Evolutionary conservation across 2,329 filamentous ascomycete genomes (phyloP).

Genomic region (Aspergillus transmontanensis): DNA sequence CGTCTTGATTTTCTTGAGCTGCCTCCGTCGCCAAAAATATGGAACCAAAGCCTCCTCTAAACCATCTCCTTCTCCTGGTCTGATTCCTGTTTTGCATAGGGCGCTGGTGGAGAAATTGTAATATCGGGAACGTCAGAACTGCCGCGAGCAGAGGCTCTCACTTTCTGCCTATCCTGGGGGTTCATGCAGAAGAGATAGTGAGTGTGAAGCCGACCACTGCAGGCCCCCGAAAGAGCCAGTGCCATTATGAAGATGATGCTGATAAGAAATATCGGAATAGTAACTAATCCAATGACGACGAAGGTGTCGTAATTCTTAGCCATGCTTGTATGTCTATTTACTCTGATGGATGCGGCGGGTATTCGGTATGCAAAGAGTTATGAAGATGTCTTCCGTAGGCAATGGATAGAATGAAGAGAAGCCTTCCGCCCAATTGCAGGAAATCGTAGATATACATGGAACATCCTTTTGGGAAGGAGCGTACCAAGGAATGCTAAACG

Average conservation of each 20-base stretch:
- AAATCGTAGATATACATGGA: neutral
- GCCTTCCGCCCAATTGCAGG: neutral
- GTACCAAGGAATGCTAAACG: neutral
- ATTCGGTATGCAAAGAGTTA: constrained; percentile 6
- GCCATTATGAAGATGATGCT: constrained; percentile 41
- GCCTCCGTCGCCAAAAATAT: neutral
- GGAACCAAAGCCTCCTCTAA: neutral
- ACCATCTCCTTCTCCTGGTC: neutral
- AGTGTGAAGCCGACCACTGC: constrained; percentile 17
- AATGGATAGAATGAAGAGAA: neutral
- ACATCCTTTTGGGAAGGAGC: neutral
- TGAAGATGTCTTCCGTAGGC: neutral
- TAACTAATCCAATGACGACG: constrained; percentile 47
- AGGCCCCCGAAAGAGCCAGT: constrained; percentile 43
- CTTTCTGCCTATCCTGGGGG: neutral
- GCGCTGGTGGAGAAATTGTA: neutral
- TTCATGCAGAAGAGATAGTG: constrained; percentile 27
- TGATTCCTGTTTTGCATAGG: neutral
- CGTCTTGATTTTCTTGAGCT: neutral
- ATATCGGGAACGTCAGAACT: neutral
- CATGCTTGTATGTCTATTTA: constrained; percentile 32
- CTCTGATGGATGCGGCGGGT: neutral
- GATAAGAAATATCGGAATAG: constrained; percentile 52
- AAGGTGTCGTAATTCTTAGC: constrained; percentile 37
- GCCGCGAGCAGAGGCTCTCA: neutral